Evolutionary conservation across 2,329 filamentous ascomycete species (phyloP), one percentile per base, ranked within the genome.

Genomic region (Biscogniauxia mediterranea): DNA sequence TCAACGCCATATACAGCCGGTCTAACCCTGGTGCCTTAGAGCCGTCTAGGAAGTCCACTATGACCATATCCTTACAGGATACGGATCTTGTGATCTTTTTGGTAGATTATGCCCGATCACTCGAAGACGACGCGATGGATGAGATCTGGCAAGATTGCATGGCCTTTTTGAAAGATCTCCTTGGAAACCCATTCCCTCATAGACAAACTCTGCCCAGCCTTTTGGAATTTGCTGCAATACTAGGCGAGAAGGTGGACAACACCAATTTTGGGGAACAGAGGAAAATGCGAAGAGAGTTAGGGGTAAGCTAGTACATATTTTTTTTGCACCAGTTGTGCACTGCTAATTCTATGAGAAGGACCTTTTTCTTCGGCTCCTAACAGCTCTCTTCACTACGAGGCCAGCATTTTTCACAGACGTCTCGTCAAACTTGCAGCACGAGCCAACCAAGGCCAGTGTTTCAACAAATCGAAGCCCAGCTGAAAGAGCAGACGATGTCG

Each of bases 131-230:
- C 78, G 91, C 95, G 17, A 94, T 97, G 84, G 95, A 99, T 70
- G 95, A 99, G 76, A 97, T 99, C 55, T 99, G 95, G 95, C 84
- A 88, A 50, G 94, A 99, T 73, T 99, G 94, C 74, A 92, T 93
- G 70, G 86, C 89, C 0, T 99, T 99, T 75, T 76, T 98, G 62
- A 90, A 88, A 65, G 96, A 99, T 73, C 85, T 99, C 26, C 82
- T 99, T 26, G 88, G 89, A 23, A 99, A 99, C 71, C 96, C 95
- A 1, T 92, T 99, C 70, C 95, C 95, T 2, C 94, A 99, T 77
- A 85, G 95, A 59, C 93, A 97, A 72, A 94, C 93, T 7, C 77
- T 99, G 49, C 91, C 95, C 6, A 88, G 89, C 56, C 79, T 99
- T 52, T 80, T 99, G 13, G 91, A 96, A 69, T 97, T 98, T 71